Evolutionary conservation across 2,329 filamentous ascomycete genomes (phyloP).

Genomic region (Fusarium praegraminearum): DNA sequence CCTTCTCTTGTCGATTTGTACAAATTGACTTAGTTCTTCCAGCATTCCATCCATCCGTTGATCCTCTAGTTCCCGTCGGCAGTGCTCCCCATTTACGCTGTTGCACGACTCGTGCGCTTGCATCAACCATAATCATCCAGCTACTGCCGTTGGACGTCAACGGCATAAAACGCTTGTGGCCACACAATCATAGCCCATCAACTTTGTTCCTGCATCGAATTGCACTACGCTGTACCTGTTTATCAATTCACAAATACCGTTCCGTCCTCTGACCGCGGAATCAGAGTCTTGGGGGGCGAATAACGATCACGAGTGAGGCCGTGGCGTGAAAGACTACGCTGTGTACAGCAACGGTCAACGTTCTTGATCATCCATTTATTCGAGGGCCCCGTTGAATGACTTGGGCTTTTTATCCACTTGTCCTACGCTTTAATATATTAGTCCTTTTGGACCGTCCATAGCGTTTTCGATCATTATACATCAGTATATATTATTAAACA

Average conservation of each 20-base stretch:
- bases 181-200: slow-evolving; percentile 4
- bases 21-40: slow-evolving; percentile 9
- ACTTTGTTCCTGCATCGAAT: slow-evolving; percentile 30
- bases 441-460: neutral
- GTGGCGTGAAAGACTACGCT: slow-evolving; percentile 27
- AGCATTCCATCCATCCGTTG: slow-evolving; percentile 22
- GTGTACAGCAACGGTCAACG: slow-evolving; percentile 10
- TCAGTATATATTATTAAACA: neutral
- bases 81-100: slow-evolving; percentile 20
- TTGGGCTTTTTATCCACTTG: neutral
- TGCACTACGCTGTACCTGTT: neutral
- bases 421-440: neutral
- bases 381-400: slow-evolving; percentile 4
- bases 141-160: slow-evolving; percentile 15
- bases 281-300: neutral
- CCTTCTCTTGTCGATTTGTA: neutral
- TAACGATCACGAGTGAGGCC: neutral
- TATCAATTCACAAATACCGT: neutral
- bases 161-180: slow-evolving; percentile 19
- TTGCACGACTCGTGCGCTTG: slow-evolving; percentile 35
- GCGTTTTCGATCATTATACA: neutral
- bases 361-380: slow-evolving; percentile 11
- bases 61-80: slow-evolving; percentile 23
- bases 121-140: slow-evolving; percentile 21
- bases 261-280: neutral